Percentiles rank a stretch among this genome's conserved stretches.
Conservation (phyloP, 257 asterid species). For the Orobanche coerulescens region DNA sequence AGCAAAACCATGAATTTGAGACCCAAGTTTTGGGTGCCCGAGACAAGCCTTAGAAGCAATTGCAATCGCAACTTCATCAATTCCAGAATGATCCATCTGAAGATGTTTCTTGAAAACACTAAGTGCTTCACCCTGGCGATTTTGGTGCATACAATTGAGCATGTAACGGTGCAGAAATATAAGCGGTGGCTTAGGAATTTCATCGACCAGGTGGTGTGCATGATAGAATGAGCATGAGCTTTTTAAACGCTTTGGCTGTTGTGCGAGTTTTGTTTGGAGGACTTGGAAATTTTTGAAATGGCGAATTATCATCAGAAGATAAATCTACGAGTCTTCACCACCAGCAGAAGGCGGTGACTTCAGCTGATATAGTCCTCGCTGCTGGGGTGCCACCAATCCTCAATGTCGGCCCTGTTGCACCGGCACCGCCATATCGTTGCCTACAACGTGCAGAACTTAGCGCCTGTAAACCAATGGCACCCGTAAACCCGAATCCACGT, state of each 20-base stretch:
- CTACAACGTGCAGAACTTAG: no score
- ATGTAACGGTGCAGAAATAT: constrained; percentile 39
- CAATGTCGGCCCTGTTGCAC: no score
- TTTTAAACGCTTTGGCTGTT: neutral
- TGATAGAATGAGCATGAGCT: constrained; percentile 21
- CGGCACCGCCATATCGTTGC: no score
- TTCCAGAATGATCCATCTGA: constrained; percentile 39
- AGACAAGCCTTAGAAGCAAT: constrained; percentile 66
- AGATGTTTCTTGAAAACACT: constrained; percentile 45
- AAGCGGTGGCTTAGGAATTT: constrained; percentile 39
- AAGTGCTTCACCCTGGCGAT: constrained; percentile 44
- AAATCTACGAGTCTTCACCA: neutral
- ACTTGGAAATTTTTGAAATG: constrained; percentile 29
- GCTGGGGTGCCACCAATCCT: no score
- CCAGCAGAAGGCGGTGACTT: no score
- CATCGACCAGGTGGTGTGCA: constrained; percentile 50
- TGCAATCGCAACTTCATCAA: constrained; percentile 60
- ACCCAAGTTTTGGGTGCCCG: constrained; percentile 40
- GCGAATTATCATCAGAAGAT: constrained; percentile 37
- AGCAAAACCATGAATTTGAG: constrained; percentile 60
- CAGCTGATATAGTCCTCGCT: no score
- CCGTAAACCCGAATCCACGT: no score
- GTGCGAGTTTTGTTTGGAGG: constrained; percentile 20
- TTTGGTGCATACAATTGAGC: constrained; percentile 49
- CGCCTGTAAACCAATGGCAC: no score